Base-by-base conservation (phyloP, 169 alveolate genomes). In the Plasmodium fragile region DNA sequence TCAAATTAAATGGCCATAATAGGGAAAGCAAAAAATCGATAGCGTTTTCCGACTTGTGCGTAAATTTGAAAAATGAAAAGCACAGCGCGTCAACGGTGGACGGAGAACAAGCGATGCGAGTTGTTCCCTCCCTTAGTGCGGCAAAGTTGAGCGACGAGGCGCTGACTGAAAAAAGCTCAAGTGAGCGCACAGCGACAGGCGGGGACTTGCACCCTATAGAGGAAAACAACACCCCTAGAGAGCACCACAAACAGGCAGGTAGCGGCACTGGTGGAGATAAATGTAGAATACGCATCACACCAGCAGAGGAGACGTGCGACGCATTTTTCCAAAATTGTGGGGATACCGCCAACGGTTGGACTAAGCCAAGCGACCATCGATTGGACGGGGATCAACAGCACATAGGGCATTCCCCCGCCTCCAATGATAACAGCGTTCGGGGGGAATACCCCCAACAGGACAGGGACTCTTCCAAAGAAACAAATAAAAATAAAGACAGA, bases 11-110 rank as follows among this genome's bases (percentile, higher is more conserved):
- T 55, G 13, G 8, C 52, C 41, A 81, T 36, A 81, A 81, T 53
- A 81, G 43, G 22, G 43, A 53, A 39, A 28, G 45, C 32, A 45
- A 81, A 49, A 52, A 81, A 32, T 81, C 71, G 25, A 81, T 13
- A 7, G 70, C 22, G 5, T 81, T 81, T 81, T 53, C 78, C 43
- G 53, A 81, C 25, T 28, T 81, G 73, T 30, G 69, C 41, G 79
- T 30, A 81, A 49, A 45, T 36, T 52, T 55, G 22, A 49, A 81
- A 55, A 79, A 79, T 16, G 55, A 41, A 79, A 79, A 43, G 16
- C 6, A 5, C 75, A 59, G 34, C 36, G 18, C 75, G 2, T 59
- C 34, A 59, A 34, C 75, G 55, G 8, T 72, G 22, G 52, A 34
- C 53, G 43, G 53, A 16, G 81, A 34, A 72, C 16, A 22, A 16